phyloP scores from a whole-genome alignment of 2,329 filamentous ascomycete species.

The Botrytis galanthina region DNA sequence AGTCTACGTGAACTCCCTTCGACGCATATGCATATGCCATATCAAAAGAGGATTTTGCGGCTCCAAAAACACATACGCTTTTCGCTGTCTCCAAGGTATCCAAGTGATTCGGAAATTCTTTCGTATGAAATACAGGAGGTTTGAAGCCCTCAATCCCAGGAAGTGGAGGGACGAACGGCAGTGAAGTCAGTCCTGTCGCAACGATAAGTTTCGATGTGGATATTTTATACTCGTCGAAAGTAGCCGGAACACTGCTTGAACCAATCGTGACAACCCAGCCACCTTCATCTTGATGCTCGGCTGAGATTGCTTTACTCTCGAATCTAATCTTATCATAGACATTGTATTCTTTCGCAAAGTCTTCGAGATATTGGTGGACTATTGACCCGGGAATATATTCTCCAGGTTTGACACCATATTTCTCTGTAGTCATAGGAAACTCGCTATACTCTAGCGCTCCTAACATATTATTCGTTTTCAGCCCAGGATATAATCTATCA shows the following conservation, averaged over 20 bases:
- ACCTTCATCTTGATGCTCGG: constrained; percentile 44
- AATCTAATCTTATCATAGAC: constrained; percentile 50
- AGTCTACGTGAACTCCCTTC: constrained; percentile 55
- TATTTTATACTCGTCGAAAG: constrained; percentile 32
- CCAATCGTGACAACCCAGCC: constrained; percentile 45
- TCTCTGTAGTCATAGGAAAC: constrained; percentile 63
- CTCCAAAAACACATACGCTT: constrained; percentile 56
- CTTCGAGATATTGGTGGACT: constrained; percentile 55
- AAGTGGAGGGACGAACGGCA: constrained; percentile 48
- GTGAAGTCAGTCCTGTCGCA: constrained; percentile 55
- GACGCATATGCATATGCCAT: constrained; percentile 60
- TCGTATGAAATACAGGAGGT: constrained; percentile 50
- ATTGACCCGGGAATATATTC: constrained; percentile 59
- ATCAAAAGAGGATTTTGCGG: constrained; percentile 64
- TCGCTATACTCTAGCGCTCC: constrained; percentile 73
- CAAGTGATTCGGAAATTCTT: constrained; percentile 45
- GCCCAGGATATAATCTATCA: constrained; percentile 63
- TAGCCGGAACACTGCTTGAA: not conserved
- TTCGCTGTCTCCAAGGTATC: constrained; percentile 45
- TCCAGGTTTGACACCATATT: constrained; percentile 48
- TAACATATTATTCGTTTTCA: constrained; percentile 72
- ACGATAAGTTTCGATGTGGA: constrained; percentile 50
- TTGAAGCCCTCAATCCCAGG: constrained; percentile 48
- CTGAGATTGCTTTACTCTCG: constrained; percentile 47
- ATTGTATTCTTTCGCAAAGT: constrained; percentile 53